Conservation (phyloP, 176 grass and related monocot genomes). For the Zizania latifolia region DNA sequence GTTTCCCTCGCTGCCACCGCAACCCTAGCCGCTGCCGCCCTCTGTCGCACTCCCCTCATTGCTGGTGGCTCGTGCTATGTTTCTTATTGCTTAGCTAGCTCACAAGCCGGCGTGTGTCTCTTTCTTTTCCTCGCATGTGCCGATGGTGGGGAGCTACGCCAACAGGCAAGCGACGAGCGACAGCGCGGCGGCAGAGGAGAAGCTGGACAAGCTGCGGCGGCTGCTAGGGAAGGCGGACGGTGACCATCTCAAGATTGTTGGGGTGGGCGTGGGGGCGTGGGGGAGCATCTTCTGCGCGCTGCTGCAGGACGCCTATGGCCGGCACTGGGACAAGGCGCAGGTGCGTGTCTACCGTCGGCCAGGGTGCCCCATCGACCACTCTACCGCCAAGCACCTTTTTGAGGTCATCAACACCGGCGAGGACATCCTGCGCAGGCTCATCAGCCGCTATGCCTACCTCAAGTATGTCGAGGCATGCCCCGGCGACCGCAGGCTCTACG, state of each 20-base stretch:
- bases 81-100: not conserved
- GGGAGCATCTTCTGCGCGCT: conserved; percentile 83
- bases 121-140: not conserved
- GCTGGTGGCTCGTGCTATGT: too few relatives aligned
- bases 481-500: conserved; percentile 77
- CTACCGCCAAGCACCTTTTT: conserved; percentile 82
- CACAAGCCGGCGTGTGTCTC: too few relatives aligned
- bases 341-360: conserved; percentile 69
- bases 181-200: not conserved
- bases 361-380: conserved; percentile 63
- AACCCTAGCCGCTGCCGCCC: too few relatives aligned
- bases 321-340: conserved; percentile 73
- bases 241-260: conserved; percentile 47
- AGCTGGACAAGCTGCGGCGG: too few relatives aligned
- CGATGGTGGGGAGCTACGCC: conserved; percentile 46
- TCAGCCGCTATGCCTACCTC: conserved; percentile 72
- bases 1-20: too few relatives aligned
- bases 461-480: conserved; percentile 86
- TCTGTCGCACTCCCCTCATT: too few relatives aligned
- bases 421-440: conserved; percentile 64
- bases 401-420: conserved; percentile 94
- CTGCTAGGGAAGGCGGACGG: too few relatives aligned
- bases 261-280: conserved; percentile 84
- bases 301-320: conserved; percentile 83
- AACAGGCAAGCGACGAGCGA: conserved; percentile 8